Conservation (phyloP, 2,329 filamentous ascomycete genomes). For the Phaeosphaeria sp. region DNA sequence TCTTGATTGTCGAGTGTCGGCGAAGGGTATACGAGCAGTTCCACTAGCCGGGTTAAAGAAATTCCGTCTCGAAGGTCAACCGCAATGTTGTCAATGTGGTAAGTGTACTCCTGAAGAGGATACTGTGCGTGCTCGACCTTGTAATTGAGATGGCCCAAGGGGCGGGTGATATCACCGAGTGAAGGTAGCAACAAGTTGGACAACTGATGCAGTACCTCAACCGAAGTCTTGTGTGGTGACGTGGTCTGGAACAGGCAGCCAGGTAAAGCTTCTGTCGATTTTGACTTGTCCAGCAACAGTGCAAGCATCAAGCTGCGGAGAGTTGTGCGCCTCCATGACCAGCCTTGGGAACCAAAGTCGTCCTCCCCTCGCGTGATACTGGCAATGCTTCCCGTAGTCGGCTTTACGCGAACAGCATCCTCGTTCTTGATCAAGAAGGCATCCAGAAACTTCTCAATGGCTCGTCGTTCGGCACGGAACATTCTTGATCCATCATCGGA, state of each 20-base stretch:
- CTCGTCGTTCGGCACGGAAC: conserved; percentile 49
- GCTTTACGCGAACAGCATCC: conserved; percentile 56
- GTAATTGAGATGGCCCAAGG: conserved; percentile 64
- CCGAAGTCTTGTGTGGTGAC: conserved; percentile 64
- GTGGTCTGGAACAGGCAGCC: conserved; percentile 59
- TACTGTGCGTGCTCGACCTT: conserved; percentile 62
- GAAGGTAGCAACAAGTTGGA: conserved; percentile 64
- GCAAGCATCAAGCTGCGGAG: conserved; percentile 67
- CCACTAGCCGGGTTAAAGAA: conserved; percentile 65
- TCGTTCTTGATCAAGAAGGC: conserved; percentile 65
- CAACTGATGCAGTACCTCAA: conserved; percentile 59
- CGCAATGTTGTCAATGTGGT: conserved; percentile 65
- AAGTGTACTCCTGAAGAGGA: conserved; percentile 65
- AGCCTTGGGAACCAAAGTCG: conserved; percentile 53
- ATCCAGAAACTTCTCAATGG: conserved; percentile 61
- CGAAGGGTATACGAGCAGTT: conserved; percentile 60
- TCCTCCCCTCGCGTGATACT: conserved; percentile 48
- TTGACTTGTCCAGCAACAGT: conserved; percentile 64
- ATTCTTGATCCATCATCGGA: conserved; percentile 45
- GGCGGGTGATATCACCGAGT: conserved; percentile 63
- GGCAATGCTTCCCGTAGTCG: conserved; percentile 47
- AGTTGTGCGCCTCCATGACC: conserved; percentile 63
- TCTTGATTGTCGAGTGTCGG: conserved; percentile 33
- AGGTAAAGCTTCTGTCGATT: conserved; percentile 45
- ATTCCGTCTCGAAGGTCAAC: conserved; percentile 69